These are phyloP conservation scores for Exophiala sp. DNA, from an alignment of 2,329 filamentous ascomycete species.

Conservation along the genomic window DNA sequence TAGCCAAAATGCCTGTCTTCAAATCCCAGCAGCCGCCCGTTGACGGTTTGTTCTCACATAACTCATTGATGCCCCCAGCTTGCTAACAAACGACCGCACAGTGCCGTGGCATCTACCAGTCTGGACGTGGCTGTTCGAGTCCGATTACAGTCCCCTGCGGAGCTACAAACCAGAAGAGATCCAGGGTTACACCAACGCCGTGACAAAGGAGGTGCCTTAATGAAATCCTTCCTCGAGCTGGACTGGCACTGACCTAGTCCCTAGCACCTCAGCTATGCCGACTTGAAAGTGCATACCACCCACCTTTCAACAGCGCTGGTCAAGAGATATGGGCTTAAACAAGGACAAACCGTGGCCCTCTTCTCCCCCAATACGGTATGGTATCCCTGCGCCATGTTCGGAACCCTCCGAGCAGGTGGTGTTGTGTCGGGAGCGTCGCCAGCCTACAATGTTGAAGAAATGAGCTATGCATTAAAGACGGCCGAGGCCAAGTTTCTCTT, in stretches of 20 bases:
- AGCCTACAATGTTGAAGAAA: constrained; percentile 62
- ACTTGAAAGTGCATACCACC: constrained; percentile 53
- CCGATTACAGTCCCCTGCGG: constrained; percentile 46
- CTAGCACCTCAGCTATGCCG: constrained; percentile 49
- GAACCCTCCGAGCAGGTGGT: constrained; percentile 49
- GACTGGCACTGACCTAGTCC: not conserved
- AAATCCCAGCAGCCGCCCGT: constrained; percentile 25
- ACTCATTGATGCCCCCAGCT: not conserved
- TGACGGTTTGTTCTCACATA: constrained; percentile 13
- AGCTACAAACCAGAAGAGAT: constrained; percentile 39
- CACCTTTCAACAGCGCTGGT: constrained; percentile 57
- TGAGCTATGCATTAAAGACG: constrained; percentile 58
- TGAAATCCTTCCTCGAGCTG: no score
- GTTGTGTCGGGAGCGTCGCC: constrained; percentile 58
- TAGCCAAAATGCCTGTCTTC: constrained; percentile 24
- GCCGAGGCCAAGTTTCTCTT: constrained; percentile 44
- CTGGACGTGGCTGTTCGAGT: constrained; percentile 59
- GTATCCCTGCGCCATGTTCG: constrained; percentile 60
- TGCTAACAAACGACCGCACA: constrained; percentile 27
- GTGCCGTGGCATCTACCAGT: constrained; percentile 51
- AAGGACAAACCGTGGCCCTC: constrained; percentile 53
- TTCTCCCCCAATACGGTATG: constrained; percentile 62
- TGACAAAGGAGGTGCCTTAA: constrained; percentile 45
- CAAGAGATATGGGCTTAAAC: constrained; percentile 49
- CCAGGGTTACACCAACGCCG: constrained; percentile 53